phyloP scores from a whole-genome alignment of 2,329 filamentous ascomycete species.

The Calonectria crousiana region DNA sequence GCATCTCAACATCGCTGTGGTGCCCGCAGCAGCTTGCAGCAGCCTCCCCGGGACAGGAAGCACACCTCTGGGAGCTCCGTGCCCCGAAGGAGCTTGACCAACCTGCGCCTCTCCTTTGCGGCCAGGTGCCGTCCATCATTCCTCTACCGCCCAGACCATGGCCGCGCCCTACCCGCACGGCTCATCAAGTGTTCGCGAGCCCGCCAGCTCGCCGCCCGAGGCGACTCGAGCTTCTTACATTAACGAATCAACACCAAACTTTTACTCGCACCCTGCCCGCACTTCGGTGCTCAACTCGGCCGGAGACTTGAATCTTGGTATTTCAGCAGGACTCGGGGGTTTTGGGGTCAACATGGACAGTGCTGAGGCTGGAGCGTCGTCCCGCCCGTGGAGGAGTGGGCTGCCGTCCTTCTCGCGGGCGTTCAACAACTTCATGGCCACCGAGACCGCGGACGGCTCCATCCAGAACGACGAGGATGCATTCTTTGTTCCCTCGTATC shows the following conservation, averaged over 20 bases:
- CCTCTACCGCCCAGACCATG: conserved; percentile 30
- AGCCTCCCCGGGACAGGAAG: conserved; percentile 30
- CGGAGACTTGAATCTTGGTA: conserved; percentile 48
- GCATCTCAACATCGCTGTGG: conserved; percentile 28
- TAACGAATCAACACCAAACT: conserved; percentile 32
- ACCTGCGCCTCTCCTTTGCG: conserved; percentile 17
- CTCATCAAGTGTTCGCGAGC: conserved; percentile 38
- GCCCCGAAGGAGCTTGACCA: conserved; percentile 25
- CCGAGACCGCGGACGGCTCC: conserved; percentile 44
- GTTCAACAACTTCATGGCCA: conserved; percentile 62
- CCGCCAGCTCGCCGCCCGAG: conserved; percentile 35
- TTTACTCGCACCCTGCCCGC: conserved; percentile 47
- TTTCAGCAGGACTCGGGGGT: conserved; percentile 10
- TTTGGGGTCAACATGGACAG: conserved; percentile 48
- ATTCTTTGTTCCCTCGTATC: conserved; percentile 89
- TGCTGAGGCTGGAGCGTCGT: conserved; percentile 46
- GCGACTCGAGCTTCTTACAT: conserved; percentile 29
- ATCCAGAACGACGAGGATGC: conserved; percentile 48
- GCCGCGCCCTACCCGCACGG: conserved; percentile 40
- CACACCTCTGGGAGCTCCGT: conserved; percentile 24
- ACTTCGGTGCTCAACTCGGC: conserved; percentile 63
- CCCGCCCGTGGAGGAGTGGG: conserved; percentile 42
- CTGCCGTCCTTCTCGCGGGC: conserved; percentile 65
- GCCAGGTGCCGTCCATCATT: neutral
- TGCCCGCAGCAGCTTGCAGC: conserved; percentile 24